Percentiles rank a stretch among this genome's conserved stretches.
phyloP scores from a whole-genome alignment of 345 rosid species.

The Kernera saxatilis region DNA sequence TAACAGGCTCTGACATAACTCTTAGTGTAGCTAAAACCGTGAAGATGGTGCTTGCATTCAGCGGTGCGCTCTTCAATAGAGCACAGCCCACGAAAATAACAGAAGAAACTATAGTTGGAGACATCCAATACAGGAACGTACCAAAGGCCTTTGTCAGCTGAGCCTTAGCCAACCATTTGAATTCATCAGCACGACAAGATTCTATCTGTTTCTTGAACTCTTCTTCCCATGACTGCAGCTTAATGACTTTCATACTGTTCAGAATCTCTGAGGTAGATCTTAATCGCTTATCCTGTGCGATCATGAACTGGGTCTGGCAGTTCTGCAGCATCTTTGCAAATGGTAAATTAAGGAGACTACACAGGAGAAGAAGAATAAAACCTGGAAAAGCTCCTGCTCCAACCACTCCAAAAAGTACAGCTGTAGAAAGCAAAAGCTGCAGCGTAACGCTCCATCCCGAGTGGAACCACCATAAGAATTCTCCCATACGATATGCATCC shows the following conservation, averaged over 20 bases:
- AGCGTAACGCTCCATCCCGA: conserved; percentile 42
- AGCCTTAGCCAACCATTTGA: conserved; percentile 54
- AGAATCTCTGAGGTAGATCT: conserved; percentile 62
- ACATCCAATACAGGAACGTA: conserved; percentile 57
- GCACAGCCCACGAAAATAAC: conserved; percentile 61
- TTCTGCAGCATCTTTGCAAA: conserved; percentile 52
- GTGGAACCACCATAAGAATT: conserved; percentile 77
- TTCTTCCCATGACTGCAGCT: conserved; percentile 81
- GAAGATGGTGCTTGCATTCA: conserved; percentile 70
- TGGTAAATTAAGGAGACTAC: conserved; percentile 52
- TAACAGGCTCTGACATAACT: conserved; percentile 60
- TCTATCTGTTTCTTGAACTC: conserved; percentile 59
- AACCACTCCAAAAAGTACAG: conserved; percentile 47
- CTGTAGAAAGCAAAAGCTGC: conserved; percentile 52
- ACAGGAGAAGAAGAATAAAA: conserved; percentile 42
- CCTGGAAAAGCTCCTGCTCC: conserved; percentile 62
- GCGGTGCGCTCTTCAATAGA: conserved; percentile 46
- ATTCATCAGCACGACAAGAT: conserved; percentile 47
- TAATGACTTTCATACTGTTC: conserved; percentile 70
- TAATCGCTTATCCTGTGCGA: conserved; percentile 63
- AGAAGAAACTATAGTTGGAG: conserved; percentile 65
- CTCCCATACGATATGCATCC: conserved; percentile 82
- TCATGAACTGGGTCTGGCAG: conserved; percentile 60
- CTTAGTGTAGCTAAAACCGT: conserved; percentile 66
- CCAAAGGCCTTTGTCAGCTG: conserved; percentile 48